These are phyloP conservation scores for Dendrobium huoshanense DNA, from an alignment of 106 monocot genomes.

Conservation along the genomic window DNA sequence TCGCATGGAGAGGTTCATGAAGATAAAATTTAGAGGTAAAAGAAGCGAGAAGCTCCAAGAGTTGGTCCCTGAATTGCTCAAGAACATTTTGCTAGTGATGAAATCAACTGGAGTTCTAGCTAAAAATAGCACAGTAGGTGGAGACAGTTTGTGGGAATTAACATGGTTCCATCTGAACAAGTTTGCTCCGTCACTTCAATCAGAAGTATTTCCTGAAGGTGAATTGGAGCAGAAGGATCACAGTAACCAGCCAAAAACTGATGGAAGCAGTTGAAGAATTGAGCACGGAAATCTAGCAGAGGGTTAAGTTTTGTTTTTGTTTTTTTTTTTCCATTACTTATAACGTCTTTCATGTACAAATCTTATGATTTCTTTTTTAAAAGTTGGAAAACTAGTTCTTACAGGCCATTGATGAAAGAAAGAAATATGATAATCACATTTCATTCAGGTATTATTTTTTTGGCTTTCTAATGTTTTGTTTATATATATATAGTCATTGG, in stretches of 20 bases:
- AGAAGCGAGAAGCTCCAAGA: conserved; percentile 56
- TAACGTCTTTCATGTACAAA: not conserved
- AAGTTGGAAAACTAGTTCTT: not conserved
- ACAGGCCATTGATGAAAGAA: conserved; percentile 5
- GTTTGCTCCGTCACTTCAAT: conserved; percentile 41
- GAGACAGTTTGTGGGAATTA: conserved; percentile 46
- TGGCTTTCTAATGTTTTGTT: not conserved
- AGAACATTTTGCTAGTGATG: conserved; percentile 68
- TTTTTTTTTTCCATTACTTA: not conserved
- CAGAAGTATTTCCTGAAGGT: conserved; percentile 33
- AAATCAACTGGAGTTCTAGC: conserved; percentile 50
- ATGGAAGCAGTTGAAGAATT: not conserved
- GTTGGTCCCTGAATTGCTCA: conserved; percentile 52
- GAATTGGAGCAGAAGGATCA: conserved; percentile 24
- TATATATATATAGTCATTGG: not conserved
- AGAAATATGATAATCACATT: not conserved
- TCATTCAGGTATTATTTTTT: conserved; percentile 4
- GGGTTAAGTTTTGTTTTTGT: not conserved
- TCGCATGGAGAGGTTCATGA: conserved; percentile 62
- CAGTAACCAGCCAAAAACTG: conserved; percentile 1
- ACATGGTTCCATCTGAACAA: conserved; percentile 49
- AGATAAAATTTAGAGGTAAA: conserved; percentile 57
- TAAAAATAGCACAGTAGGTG: conserved; percentile 42
- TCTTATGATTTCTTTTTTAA: not conserved
- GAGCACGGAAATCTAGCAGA: not conserved